Evolutionary conservation across 768 basidiomycete genomes (phyloP), one percentile per base, ranked within the genome.

Genomic region (Favolaschia claudopus): DNA sequence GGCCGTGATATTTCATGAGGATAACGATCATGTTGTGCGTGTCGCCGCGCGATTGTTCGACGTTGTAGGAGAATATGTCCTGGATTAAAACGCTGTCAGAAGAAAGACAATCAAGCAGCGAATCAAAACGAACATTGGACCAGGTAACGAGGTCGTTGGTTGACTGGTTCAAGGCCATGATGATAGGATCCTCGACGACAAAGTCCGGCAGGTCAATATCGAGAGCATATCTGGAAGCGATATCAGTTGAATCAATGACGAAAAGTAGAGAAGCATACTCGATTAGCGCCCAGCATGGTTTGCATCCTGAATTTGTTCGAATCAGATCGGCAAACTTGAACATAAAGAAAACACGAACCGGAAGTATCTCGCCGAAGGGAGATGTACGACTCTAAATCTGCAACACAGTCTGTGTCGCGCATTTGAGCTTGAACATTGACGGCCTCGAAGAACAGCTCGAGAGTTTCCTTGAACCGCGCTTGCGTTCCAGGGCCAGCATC

Each of bases 121-220:
- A 19, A 40, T 7, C 31, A 31, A 55, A 46, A 67, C 85, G 67
- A 71, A 91, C 91, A 68, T 93, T 93, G 19, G 90, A 90, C 89
- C 89, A 91, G n/a, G 89, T 86, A 51, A 92, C 88, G 51, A 92
- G 78, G 64, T 92, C 91, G 57, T 92, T 92, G 19, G 91, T 80
- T 19, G 84, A 81, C 67, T 91, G 84, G 46, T 85, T 85, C 51
- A 93, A 79, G 50, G 81, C 80, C 52, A 71, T 73, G 22, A 93
- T 81, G 50, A 84, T 67, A 3, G 87, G 88, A 68, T 92, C 82
- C 14, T 87, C 82, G 69, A 85, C 84, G 31, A 92, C 89, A 58
- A 76, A 82, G 63, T 90, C 87, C 1, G 91, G 91, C 24, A 92
- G 79, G 58, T 89, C 83, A 52, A 92, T 84, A 62, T 84, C 81